Conservation (phyloP, 805 yeast genomes). For the Candida anglica region DNA sequence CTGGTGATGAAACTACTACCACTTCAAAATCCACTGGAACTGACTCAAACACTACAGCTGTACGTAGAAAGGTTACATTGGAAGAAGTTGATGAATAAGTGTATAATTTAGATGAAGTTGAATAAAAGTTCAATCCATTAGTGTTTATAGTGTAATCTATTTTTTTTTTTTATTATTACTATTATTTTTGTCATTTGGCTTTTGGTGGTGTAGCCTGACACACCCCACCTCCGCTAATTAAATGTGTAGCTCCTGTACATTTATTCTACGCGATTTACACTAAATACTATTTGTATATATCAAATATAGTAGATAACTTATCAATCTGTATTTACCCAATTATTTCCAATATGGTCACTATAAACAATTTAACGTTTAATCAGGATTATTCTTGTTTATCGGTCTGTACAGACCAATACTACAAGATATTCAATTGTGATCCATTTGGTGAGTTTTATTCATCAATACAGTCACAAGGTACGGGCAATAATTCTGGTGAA, state of each 20-base stretch:
- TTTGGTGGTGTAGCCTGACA: no score
- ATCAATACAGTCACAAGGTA: constrained; percentile 7
- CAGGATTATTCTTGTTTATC: constrained; percentile 40
- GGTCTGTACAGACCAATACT: constrained; percentile 26
- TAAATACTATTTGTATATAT: no score
- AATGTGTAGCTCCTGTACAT: no score
- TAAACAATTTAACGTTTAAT: constrained; percentile 37
- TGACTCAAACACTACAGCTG: constrained; percentile 11
- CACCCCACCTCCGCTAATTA: no score
- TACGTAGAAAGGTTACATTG: constrained; percentile 32
- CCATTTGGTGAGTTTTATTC: constrained; percentile 43
- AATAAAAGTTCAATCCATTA: no score
- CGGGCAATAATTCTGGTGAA: not conserved
- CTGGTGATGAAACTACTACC: not conserved
- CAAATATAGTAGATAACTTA: no score
- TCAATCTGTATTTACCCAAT: no score
- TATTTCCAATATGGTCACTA: constrained; percentile 18
- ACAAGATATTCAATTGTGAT: constrained; percentile 40
- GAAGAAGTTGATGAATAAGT: constrained; percentile 35
- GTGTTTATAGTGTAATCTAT: no score
- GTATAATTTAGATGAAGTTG: no score
- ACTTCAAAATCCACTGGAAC: constrained; percentile 10
- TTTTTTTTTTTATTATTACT: no score
- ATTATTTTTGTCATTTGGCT: no score
- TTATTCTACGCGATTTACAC: no score